phyloP scores from a whole-genome alignment of 1,139 yeast genomes.

The Suhomyces bolitotheri region DNA sequence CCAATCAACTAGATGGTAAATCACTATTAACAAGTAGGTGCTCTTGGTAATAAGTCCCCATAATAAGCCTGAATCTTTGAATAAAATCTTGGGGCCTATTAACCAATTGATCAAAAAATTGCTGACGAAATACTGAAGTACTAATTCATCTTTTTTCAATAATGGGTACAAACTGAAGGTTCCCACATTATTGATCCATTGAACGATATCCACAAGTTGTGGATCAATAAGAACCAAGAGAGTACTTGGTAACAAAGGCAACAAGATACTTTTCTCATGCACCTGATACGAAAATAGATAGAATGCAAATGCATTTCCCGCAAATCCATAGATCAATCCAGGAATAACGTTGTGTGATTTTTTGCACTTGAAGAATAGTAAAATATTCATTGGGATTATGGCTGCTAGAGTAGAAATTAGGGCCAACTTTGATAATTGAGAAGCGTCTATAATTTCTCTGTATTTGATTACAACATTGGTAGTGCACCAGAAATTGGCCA shows the following conservation, averaged over 20 bases:
- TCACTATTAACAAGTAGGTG: slow-evolving; percentile 58
- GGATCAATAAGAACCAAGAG: slow-evolving; percentile 60
- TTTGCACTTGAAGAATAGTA: slow-evolving; percentile 22
- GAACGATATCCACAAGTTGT: slow-evolving; percentile 65
- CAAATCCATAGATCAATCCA: slow-evolving; percentile 62
- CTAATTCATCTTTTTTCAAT: slow-evolving; percentile 70
- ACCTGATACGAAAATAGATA: slow-evolving; percentile 92
- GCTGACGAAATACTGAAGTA: slow-evolving; percentile 67
- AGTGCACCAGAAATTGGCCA: slow-evolving; percentile 96
- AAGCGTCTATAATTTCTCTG: slow-evolving; percentile 52
- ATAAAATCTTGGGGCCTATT: slow-evolving; percentile 52
- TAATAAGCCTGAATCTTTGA: slow-evolving; percentile 35
- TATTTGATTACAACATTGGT: slow-evolving; percentile 76
- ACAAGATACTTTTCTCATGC: slow-evolving; percentile 83
- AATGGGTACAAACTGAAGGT: slow-evolving; percentile 88
- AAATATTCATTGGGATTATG: slow-evolving; percentile 52
- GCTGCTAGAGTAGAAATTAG: slow-evolving; percentile 63
- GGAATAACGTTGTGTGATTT: slow-evolving; percentile 20
- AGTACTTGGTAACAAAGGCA: slow-evolving; percentile 85
- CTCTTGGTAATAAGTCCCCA: slow-evolving; percentile 58
- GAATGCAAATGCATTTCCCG: slow-evolving; percentile 85
- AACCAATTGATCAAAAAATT: slow-evolving; percentile 79
- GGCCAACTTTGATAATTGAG: slow-evolving; percentile 63
- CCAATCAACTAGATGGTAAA: slow-evolving; percentile 57
- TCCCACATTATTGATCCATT: slow-evolving; percentile 86